phyloP scores from a whole-genome alignment of 2,329 filamentous ascomycete species.

The Fonsecaea nubica region DNA sequence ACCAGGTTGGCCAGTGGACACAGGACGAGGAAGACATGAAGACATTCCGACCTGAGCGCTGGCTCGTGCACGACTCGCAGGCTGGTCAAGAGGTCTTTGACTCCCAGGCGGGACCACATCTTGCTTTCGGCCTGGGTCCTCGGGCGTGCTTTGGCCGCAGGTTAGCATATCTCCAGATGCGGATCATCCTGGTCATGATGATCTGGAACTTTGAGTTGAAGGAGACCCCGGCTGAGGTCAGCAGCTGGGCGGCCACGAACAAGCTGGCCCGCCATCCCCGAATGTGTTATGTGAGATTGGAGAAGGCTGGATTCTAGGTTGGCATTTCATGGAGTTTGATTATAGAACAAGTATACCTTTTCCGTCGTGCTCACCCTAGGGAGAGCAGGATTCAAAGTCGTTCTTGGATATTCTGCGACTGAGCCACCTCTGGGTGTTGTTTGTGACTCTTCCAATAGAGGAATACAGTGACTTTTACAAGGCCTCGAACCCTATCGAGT shows the following conservation, averaged over 20 bases:
- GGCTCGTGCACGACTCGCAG: slow-evolving; percentile 44
- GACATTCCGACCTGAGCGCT: slow-evolving; percentile 50
- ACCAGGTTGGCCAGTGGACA: slow-evolving; percentile 39
- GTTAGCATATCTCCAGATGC: slow-evolving; percentile 48
- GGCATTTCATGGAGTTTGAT: neutral
- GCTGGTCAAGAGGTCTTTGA: slow-evolving; percentile 45
- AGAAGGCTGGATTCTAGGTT: slow-evolving; percentile 5
- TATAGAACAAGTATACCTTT: neutral
- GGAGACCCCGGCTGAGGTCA: slow-evolving; percentile 39
- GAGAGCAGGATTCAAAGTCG: no score
- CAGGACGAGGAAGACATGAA: slow-evolving; percentile 40
- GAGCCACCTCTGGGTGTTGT: no score
- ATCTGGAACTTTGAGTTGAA: slow-evolving; percentile 50
- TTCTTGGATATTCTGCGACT: no score
- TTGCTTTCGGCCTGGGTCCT: slow-evolving; percentile 48
- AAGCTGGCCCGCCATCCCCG: slow-evolving; percentile 10
- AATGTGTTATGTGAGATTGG: slow-evolving; percentile 26
- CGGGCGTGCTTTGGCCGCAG: slow-evolving; percentile 50
- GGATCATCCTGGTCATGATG: slow-evolving; percentile 47
- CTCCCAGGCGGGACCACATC: slow-evolving; percentile 44
- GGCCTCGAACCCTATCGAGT: no score
- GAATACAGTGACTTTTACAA: no score
- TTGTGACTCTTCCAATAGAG: no score
- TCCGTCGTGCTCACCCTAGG: neutral
- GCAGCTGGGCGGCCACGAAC: slow-evolving; percentile 13